A percentile compares a stretch with the other conserved stretches of the same genome.
phyloP scores from a whole-genome alignment of 106 monocot species.

The Dendrobium officinale region DNA sequence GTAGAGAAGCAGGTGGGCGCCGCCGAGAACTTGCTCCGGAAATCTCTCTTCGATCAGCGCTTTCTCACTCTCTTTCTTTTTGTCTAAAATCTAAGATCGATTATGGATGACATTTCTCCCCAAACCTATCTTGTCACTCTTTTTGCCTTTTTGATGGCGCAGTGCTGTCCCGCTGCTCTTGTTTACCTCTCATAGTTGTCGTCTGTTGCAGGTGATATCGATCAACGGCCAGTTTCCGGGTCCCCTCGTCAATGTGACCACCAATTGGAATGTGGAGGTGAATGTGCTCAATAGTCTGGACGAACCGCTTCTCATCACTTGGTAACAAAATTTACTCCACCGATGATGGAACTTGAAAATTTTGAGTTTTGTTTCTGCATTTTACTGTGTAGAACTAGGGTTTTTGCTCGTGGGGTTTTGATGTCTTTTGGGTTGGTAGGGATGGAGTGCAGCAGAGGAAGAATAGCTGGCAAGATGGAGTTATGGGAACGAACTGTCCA shows the following conservation, averaged over 20 bases:
- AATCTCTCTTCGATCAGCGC: not conserved
- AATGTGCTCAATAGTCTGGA: constrained; percentile 84
- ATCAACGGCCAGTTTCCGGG: constrained; percentile 85
- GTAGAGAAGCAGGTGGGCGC: constrained; percentile 56
- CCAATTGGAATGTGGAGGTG: constrained; percentile 79
- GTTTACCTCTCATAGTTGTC: not conserved
- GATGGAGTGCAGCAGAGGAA: constrained; percentile 75
- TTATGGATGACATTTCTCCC: not conserved
- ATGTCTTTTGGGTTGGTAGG: constrained; percentile 21
- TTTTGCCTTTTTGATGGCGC: not conserved
- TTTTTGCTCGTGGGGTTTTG: not conserved
- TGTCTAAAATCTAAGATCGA: not conserved
- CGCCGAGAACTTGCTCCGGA: not conserved
- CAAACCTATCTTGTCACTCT: not conserved
- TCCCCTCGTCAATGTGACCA: constrained; percentile 70
- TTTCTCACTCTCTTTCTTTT: not conserved
- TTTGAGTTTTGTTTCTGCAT: not conserved
- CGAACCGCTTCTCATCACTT: constrained; percentile 72
- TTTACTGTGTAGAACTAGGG: not conserved
- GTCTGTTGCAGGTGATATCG: constrained; percentile 47
- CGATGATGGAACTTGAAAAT: not conserved
- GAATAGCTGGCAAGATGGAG: constrained; percentile 93
- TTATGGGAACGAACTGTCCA: constrained; percentile 90
- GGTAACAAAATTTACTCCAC: constrained; percentile 22
- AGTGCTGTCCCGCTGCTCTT: not conserved